Conservation (phyloP, 768 basidiomycete species). For the Boletales sp. region DNA sequence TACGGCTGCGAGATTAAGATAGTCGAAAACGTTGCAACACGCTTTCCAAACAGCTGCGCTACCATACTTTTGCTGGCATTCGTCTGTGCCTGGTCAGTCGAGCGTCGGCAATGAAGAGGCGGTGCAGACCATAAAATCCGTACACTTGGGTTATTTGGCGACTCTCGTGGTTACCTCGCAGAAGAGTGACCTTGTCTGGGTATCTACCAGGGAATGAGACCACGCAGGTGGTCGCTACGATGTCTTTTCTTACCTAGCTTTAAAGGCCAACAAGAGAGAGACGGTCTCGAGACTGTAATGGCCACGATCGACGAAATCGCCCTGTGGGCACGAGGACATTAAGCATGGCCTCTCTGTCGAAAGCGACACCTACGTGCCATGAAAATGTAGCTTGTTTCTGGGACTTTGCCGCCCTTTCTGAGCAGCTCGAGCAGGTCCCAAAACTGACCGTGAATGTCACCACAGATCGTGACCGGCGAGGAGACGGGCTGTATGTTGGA, state of each 20-base stretch:
- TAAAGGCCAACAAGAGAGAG: slow-evolving; percentile 80
- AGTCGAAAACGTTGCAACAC: slow-evolving; percentile 96
- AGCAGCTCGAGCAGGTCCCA: slow-evolving; percentile 94
- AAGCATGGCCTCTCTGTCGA: slow-evolving; percentile 21
- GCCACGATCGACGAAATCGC: slow-evolving; percentile 96
- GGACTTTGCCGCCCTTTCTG: slow-evolving; percentile 79
- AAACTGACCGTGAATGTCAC: slow-evolving; percentile 97
- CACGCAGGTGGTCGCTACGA: not conserved
- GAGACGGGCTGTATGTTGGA: slow-evolving; percentile 97
- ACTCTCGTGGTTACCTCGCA: slow-evolving; percentile 96
- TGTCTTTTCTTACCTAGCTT: slow-evolving; percentile 62
- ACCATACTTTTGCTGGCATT: slow-evolving; percentile 98
- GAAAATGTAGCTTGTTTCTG: slow-evolving; percentile 91
- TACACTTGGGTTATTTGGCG: slow-evolving; percentile 98
- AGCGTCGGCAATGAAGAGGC: not conserved
- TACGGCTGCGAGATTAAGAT: slow-evolving; percentile 90
- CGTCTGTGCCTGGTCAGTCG: slow-evolving; percentile 49
- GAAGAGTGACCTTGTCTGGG: slow-evolving; percentile 86
- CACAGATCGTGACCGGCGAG: slow-evolving; percentile 91
- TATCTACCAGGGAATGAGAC: slow-evolving; percentile 50
- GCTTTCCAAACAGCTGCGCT: slow-evolving; percentile 95
- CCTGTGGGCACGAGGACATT: slow-evolving; percentile 44
- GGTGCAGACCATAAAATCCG: slow-evolving; percentile 82
- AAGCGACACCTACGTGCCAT: slow-evolving; percentile 72
- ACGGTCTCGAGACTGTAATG: slow-evolving; percentile 97